These are phyloP conservation scores for Kurtzmaniella quercitrusa DNA, from an alignment of 1,139 yeast genomes.

Conservation along the genomic window DNA sequence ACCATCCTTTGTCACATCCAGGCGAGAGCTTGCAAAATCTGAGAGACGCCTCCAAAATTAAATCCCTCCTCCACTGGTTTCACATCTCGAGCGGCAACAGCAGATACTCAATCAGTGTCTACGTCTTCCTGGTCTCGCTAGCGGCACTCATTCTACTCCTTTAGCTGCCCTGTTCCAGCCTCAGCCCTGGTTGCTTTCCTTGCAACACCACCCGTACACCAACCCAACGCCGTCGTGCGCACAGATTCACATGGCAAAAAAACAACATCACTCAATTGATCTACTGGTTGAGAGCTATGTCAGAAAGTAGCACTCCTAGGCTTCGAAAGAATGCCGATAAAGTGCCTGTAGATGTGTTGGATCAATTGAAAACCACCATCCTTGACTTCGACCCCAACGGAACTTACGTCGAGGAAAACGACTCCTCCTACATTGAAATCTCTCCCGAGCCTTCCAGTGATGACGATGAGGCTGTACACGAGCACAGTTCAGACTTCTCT, in stretches of 20 bases:
- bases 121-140: neutral
- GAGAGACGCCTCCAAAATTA: neutral
- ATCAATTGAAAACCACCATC: constrained; percentile 15
- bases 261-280: neutral
- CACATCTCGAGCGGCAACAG: neutral
- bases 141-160: neutral
- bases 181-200: neutral
- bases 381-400: constrained; percentile 24
- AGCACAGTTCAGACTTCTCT: constrained; percentile 4
- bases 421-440: constrained; percentile 28
- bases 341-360: neutral
- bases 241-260: neutral
- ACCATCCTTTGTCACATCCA: too few species aligned
- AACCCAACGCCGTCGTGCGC: neutral
- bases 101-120: neutral
- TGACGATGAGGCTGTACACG: constrained; percentile 14
- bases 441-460: constrained; percentile 16
- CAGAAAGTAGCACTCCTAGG: neutral
- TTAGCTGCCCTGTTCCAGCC: neutral
- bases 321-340: neutral
- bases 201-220: neutral
- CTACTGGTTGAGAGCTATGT: neutral
- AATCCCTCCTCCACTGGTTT: neutral
- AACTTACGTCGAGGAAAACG: constrained; percentile 37
- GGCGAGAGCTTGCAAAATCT: too few species aligned